Conservation (phyloP, 2,329 filamentous ascomycete genomes). For the Fusarium chaquense region DNA sequence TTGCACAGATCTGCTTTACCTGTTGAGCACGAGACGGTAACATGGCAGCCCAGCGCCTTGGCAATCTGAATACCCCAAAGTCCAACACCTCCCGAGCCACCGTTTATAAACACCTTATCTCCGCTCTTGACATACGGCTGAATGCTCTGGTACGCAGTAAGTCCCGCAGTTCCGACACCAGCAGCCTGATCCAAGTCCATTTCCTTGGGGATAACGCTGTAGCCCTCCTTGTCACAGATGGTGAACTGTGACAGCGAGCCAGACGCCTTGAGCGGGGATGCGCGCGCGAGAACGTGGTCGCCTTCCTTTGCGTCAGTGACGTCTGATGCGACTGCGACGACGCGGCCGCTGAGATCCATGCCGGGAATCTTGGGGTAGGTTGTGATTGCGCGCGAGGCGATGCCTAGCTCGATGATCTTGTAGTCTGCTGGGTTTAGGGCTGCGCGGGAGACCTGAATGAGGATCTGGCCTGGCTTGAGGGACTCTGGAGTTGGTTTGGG, state of each 20-base stretch:
- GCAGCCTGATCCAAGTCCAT: constrained; percentile 58
- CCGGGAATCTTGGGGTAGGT: constrained; percentile 59
- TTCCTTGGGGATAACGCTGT: constrained; percentile 55
- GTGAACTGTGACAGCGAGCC: constrained; percentile 61
- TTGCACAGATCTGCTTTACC: constrained; percentile 69
- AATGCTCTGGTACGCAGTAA: constrained; percentile 64
- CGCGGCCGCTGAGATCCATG: constrained; percentile 64
- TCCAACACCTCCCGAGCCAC: constrained; percentile 73
- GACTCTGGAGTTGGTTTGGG: constrained; percentile 34
- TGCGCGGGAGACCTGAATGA: constrained; percentile 59
- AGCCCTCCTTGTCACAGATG: constrained; percentile 49
- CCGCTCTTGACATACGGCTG: constrained; percentile 62
- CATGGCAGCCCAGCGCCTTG: constrained; percentile 70
- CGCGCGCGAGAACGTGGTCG: constrained; percentile 59
- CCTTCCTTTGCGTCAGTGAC: constrained; percentile 53
- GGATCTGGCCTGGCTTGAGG: constrained; percentile 51
- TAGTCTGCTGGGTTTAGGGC: constrained; percentile 64
- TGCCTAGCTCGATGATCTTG: constrained; percentile 59
- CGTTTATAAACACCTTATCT: constrained; percentile 74
- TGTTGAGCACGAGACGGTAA: constrained; percentile 71
- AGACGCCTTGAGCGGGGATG: constrained; percentile 46
- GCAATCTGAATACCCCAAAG: constrained; percentile 73
- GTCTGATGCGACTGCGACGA: constrained; percentile 53
- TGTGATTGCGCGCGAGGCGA: constrained; percentile 51
- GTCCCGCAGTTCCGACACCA: constrained; percentile 57